Evolutionary conservation across 2,329 filamentous ascomycete species (phyloP).

Genomic region (Sclerotinia glacialis): DNA sequence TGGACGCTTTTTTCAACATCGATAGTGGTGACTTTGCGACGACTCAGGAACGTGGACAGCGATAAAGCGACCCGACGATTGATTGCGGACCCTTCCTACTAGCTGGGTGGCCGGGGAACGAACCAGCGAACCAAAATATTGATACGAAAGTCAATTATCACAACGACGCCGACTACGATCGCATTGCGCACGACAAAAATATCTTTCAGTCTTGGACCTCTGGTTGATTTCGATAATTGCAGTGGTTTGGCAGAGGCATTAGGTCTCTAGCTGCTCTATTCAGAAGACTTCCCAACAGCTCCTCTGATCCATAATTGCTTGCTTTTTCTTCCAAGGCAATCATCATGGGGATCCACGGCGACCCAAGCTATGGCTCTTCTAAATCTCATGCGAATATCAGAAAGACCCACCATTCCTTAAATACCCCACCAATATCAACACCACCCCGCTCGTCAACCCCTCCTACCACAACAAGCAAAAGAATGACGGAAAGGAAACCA

Average conservation of each 20-base stretch:
- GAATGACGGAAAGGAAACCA: slow-evolving; percentile 36
- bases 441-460: slow-evolving; percentile 38
- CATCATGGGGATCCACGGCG: slow-evolving; percentile 36
- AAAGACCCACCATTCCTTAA: slow-evolving; percentile 32
- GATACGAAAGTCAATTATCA: slow-evolving; percentile 9
- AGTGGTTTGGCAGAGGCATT: slow-evolving; percentile 8
- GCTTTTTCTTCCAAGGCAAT: slow-evolving; percentile 8
- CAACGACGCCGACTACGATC: slow-evolving; percentile 18
- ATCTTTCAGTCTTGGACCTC: neutral
- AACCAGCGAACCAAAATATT: slow-evolving; percentile 15
- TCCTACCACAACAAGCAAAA: slow-evolving; percentile 35
- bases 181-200: slow-evolving; percentile 16
- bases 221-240: neutral
- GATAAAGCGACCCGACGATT: slow-evolving; percentile 17
- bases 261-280: neutral
- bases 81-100: slow-evolving; percentile 13
- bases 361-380: slow-evolving; percentile 28
- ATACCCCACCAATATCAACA: slow-evolving; percentile 35
- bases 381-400: slow-evolving; percentile 31
- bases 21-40: neutral
- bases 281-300: slow-evolving; percentile 11
- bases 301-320: slow-evolving; percentile 6
- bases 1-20: neutral
- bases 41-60: neutral
- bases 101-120: slow-evolving; percentile 21